These are phyloP conservation scores for Fennellomyces sp. DNA, from an alignment of 371 early-diverging fungal species.

Conservation along the genomic window DNA sequence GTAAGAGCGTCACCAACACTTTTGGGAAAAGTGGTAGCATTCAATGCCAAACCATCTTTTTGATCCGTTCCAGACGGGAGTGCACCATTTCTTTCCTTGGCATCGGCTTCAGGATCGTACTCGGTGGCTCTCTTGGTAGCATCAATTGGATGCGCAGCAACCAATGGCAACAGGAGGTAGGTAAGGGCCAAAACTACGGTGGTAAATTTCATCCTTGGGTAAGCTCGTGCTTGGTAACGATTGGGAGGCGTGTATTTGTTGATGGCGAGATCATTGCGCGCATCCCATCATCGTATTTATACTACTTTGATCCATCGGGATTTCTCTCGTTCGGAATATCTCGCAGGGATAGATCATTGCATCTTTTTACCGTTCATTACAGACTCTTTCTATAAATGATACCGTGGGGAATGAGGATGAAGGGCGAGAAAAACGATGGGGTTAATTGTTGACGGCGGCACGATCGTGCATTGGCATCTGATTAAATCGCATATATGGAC, in stretches of 20 bases:
- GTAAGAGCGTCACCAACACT: not conserved
- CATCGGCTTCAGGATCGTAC: slow-evolving; percentile 12
- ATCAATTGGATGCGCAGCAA: not conserved
- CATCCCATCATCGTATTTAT: too few species aligned
- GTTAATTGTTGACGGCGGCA: too few species aligned
- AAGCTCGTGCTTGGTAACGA: not conserved
- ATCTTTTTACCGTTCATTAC: too few species aligned
- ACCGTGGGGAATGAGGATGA: too few species aligned
- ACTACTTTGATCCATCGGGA: too few species aligned
- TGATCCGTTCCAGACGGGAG: slow-evolving; percentile 11
- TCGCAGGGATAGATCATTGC: too few species aligned
- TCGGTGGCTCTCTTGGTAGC: not conserved
- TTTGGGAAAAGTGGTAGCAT: slow-evolving; percentile 4
- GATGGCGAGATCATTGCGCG: too few species aligned
- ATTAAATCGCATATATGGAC: too few species aligned
- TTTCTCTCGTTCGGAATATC: too few species aligned
- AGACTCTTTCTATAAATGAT: too few species aligned
- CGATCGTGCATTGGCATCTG: too few species aligned
- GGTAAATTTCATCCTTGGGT: not conserved
- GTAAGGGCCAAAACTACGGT: not conserved
- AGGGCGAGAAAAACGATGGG: too few species aligned
- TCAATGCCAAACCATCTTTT: slow-evolving; percentile 15
- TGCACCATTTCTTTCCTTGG: slow-evolving; percentile 7
- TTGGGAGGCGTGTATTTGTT: not conserved
- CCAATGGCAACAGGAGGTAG: not conserved